phyloP scores from a whole-genome alignment of 306 rosid species.

The Astragalus glycyphyllos region DNA sequence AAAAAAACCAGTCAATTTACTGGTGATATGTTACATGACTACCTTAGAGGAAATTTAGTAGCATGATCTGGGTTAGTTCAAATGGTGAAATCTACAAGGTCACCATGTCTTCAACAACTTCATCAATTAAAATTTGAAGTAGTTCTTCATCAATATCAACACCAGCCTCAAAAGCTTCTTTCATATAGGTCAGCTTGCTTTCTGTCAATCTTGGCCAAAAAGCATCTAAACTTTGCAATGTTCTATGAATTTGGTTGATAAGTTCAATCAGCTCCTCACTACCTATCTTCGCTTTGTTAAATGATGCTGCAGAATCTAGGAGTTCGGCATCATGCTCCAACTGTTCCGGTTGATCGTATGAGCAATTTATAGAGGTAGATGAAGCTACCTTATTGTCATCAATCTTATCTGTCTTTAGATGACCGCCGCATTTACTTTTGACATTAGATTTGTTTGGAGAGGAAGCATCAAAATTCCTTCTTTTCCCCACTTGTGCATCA shows the following conservation, averaged over 20 bases:
- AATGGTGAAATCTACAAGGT: slow-evolving; percentile 44
- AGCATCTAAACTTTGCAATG: slow-evolving; percentile 45
- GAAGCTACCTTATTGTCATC: slow-evolving; percentile 56
- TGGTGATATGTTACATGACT: slow-evolving; percentile 11
- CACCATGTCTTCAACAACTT: slow-evolving; percentile 63
- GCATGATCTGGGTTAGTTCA: slow-evolving; percentile 29
- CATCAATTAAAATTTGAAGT: slow-evolving; percentile 64
- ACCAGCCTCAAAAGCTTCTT: slow-evolving; percentile 74
- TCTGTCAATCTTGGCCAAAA: slow-evolving; percentile 49
- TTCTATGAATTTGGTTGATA: slow-evolving; percentile 43
- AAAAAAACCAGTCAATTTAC: slow-evolving; percentile 6
- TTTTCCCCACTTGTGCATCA: slow-evolving; percentile 47
- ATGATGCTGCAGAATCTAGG: slow-evolving; percentile 61
- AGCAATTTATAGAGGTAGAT: slow-evolving; percentile 52
- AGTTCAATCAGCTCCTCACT: slow-evolving; percentile 44
- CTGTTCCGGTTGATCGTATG: slow-evolving; percentile 45
- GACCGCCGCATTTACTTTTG: slow-evolving; percentile 43
- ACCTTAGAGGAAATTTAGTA: slow-evolving; percentile 33
- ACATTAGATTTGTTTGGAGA: slow-evolving; percentile 40
- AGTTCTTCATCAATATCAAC: slow-evolving; percentile 56
- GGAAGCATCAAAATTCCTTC: slow-evolving; percentile 44
- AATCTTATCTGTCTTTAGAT: slow-evolving; percentile 43
- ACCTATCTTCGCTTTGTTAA: slow-evolving; percentile 40
- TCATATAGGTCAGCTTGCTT: slow-evolving; percentile 52
- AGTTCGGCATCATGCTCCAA: slow-evolving; percentile 46